These are phyloP conservation scores for Tinospora cordifolia DNA, from an alignment of 164 flowering plant species.

Conservation along the genomic window DNA sequence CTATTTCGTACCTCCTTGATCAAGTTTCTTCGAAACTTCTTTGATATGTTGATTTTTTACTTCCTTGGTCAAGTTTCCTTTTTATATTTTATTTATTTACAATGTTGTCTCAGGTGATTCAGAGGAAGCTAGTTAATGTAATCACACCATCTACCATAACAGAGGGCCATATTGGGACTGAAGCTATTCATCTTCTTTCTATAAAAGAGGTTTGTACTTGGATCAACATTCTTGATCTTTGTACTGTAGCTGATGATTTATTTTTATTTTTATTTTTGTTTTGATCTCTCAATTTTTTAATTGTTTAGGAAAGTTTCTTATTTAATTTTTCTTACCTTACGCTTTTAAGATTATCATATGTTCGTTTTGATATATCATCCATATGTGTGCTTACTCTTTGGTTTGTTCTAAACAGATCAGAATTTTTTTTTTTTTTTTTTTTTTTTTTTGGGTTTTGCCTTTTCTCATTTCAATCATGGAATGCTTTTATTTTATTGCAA, in stretches of 20 bases:
- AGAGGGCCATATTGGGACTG: constrained; percentile 74
- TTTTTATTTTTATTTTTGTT: not conserved
- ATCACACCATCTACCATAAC: constrained; percentile 65
- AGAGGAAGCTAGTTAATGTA: constrained; percentile 66
- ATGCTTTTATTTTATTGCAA: not conserved
- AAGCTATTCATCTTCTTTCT: constrained; percentile 90
- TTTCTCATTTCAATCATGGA: not conserved
- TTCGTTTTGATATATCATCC: not conserved
- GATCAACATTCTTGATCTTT: not conserved
- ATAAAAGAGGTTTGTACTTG: constrained; percentile 66
- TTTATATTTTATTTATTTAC: not conserved
- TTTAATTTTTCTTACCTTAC: not conserved
- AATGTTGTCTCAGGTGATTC: constrained; percentile 57
- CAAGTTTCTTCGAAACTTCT: not conserved
- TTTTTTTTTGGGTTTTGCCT: too few relatives aligned
- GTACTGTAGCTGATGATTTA: not conserved
- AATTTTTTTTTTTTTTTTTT: too few relatives aligned
- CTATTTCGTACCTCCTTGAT: too few relatives aligned
- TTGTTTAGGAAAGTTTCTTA: not conserved
- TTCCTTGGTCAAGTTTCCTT: too few relatives aligned
- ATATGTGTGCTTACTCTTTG: not conserved
- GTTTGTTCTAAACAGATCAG: not conserved
- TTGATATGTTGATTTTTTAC: not conserved
- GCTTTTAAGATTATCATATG: not conserved
- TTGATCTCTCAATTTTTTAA: not conserved